A percentile compares a stretch with the other conserved stretches of the same genome.
Conservation (phyloP, 345 rosid genomes). For the Linum usitatissimum region DNA sequence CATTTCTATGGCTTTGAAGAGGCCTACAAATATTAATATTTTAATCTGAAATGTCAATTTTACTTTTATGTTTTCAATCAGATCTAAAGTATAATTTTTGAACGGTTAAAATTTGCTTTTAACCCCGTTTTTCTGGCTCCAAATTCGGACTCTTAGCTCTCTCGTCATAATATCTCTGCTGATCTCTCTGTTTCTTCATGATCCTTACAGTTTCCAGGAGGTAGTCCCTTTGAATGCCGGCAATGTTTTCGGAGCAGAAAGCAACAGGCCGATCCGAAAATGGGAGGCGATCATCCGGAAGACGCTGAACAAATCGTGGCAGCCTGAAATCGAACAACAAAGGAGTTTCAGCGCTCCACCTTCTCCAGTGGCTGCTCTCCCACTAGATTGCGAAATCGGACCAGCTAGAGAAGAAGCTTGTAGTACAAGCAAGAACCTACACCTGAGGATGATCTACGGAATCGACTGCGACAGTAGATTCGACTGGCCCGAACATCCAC, state of each 20-base stretch:
- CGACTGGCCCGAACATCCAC: constrained; percentile 85
- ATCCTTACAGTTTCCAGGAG: constrained; percentile 68
- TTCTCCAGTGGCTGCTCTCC: constrained; percentile 51
- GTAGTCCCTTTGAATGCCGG: constrained; percentile 95
- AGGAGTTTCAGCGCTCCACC: constrained; percentile 81
- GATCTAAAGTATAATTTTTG: too few relatives aligned
- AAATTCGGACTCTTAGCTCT: too few relatives aligned
- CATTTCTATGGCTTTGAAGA: too few relatives aligned
- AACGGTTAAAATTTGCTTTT: too few relatives aligned
- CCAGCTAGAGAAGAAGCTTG: constrained; percentile 13
- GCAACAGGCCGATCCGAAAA: constrained; percentile 62
- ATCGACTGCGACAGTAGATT: constrained; percentile 25
- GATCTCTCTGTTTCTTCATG: neutral
- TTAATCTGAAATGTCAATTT: too few relatives aligned
- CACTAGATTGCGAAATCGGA: constrained; percentile 33
- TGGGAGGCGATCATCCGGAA: constrained; percentile 90
- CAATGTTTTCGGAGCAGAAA: constrained; percentile 92
- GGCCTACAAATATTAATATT: too few relatives aligned
- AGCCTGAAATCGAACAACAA: constrained; percentile 38
- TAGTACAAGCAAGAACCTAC: constrained; percentile 24
- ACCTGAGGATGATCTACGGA: constrained; percentile 36
- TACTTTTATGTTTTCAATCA: too few relatives aligned
- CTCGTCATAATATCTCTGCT: neutral
- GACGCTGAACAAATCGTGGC: constrained; percentile 62
- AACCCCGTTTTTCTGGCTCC: too few relatives aligned